phyloP scores from a whole-genome alignment of 1,284 basidiomycete species.

The Leccinum subfulvum region DNA sequence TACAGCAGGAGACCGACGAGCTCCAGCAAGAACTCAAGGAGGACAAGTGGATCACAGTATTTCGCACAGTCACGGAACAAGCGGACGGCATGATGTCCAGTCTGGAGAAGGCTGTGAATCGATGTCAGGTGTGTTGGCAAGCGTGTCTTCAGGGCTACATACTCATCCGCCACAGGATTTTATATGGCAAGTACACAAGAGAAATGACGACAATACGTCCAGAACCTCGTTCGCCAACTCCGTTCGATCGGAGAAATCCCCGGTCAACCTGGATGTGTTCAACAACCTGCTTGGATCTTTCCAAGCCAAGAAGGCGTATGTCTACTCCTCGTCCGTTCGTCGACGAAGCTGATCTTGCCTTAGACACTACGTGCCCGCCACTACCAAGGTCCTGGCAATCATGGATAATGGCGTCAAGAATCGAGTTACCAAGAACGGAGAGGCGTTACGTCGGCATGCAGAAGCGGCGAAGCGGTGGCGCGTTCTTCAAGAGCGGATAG shows the following conservation, averaged over 20 bases:
- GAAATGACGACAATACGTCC: constrained; percentile 48
- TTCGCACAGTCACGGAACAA: constrained; percentile 87
- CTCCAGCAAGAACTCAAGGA: constrained; percentile 90
- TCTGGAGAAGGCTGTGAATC: constrained; percentile 84
- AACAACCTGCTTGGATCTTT: constrained; percentile 68
- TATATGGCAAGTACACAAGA: constrained; percentile 73
- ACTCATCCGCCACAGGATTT: constrained; percentile 57
- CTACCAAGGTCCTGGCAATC: constrained; percentile 88
- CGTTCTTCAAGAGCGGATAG: constrained; percentile 71
- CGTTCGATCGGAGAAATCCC: constrained; percentile 50
- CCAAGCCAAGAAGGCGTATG: constrained; percentile 83
- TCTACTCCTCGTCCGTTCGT: constrained; percentile 1
- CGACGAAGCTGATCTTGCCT: constrained; percentile 13
- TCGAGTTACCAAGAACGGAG: constrained; percentile 91
- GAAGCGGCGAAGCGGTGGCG: constrained; percentile 86
- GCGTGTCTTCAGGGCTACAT: neutral
- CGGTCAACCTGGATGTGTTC: constrained; percentile 60
- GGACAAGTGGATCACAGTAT: constrained; percentile 95
- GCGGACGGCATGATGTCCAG: constrained; percentile 97
- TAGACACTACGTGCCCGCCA: constrained; percentile 89
- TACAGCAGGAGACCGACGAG: constrained; percentile 78
- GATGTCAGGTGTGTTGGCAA: constrained; percentile 66
- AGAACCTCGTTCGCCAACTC: constrained; percentile 46
- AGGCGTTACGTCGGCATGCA: constrained; percentile 82
- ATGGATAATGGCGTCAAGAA: constrained; percentile 91